A percentile compares a stretch with the other conserved stretches of the same genome.
Conservation (phyloP, 352 stramenopile genomes). For the Phytophthora constricta region DNA sequence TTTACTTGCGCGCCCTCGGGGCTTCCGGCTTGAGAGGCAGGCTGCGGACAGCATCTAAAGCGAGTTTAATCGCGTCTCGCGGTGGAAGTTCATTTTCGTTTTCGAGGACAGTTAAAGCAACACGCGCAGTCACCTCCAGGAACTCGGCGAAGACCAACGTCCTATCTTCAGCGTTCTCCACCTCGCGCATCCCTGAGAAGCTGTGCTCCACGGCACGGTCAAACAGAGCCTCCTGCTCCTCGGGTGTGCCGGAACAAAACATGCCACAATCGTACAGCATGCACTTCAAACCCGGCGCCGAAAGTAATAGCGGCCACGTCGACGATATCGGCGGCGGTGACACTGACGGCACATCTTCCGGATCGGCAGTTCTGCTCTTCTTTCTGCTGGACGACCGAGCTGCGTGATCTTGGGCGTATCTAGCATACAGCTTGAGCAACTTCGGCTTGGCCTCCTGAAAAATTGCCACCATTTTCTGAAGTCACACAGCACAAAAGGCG, state of each 20-base stretch:
- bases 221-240: conserved; percentile 67
- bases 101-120: conserved; percentile 64
- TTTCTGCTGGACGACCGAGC: conserved; percentile 11
- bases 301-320: conserved; percentile 62
- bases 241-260: conserved; percentile 69
- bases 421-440: conserved; percentile 71
- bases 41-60: conserved; percentile 72
- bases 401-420: conserved; percentile 59
- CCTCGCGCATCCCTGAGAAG: conserved; percentile 57
- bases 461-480: conserved; percentile 67
- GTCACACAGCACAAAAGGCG: background rate
- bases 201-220: conserved; percentile 64
- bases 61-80: conserved; percentile 78
- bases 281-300: conserved; percentile 49
- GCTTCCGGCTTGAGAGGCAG: conserved; percentile 41
- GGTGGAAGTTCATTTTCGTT: conserved; percentile 64
- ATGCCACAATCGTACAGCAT: conserved; percentile 84
- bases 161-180: conserved; percentile 40
- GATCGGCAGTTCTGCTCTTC: conserved; percentile 23
- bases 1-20: conserved; percentile 23
- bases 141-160: conserved; percentile 80
- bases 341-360: conserved; percentile 12
- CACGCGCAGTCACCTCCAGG: conserved; percentile 68
- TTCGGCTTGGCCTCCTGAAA: conserved; percentile 82
- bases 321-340: conserved; percentile 21